Base-by-base conservation (phyloP, 2,329 filamentous ascomycete genomes). In the Nemania sp. region DNA sequence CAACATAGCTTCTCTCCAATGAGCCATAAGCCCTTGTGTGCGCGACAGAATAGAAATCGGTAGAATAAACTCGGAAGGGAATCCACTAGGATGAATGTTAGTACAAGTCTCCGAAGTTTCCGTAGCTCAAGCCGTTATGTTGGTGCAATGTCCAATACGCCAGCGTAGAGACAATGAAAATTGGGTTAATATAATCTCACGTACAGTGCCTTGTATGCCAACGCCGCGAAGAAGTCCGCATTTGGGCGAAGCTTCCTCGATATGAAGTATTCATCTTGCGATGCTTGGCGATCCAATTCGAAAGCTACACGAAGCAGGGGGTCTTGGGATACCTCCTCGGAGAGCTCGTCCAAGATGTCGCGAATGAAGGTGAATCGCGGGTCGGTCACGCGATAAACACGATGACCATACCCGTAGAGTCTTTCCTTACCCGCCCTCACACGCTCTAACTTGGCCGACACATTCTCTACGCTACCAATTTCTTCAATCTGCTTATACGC, bases 1-100 rank as follows among this genome's bases (percentile, higher is more conserved):
- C 14, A 41, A 14, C 61, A 63, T 63, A 23, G 59, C 59, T 31
- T 63, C 59, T 31, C 55, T 57, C 61, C 61, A 63, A 30, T 63
- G 61, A 3, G 61, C 57, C 57, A 63, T 60, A 22, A 63, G 53
- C 0, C 59, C 61, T 39, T 60, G 59, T 0, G 57, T 60, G 11
- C 61, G 52, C 17, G 59, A 60, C 26, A 61, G 22, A 19, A 60
- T 33, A 6, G 57, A 58, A n/a, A 63, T 63, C 6, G 61, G 57
- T 15, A 60, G 42, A n/a, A 61, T 60, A 22, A 61, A 61, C 14
- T 54, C 33, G 1, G 57, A 11, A 9, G 60, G 57, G 26, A 59
- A 61, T 5, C 57, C 60, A 15, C 59, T 61, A 33, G 6, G 19
- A 14, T 33, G 8, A 28, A 17, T 22, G 30, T 58, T 14, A 57